Evolutionary conservation across 306 rosid genomes (phyloP), one percentile per base, ranked within the genome.

Genomic region (Lupinus albus): DNA sequence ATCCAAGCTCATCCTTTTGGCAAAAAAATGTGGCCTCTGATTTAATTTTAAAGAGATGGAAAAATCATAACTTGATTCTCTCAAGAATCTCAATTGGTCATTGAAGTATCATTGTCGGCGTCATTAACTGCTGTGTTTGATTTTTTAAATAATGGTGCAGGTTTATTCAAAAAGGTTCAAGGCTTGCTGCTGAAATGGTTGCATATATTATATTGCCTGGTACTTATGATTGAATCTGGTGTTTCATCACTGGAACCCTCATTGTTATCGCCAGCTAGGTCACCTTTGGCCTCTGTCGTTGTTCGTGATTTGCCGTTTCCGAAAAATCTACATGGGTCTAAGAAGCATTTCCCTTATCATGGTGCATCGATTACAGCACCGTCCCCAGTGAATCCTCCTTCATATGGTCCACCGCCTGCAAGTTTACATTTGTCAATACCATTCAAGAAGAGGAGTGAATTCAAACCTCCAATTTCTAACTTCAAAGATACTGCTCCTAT

Each of bases 391-490:
- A 62, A 63, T 47, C 62, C 91, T 77, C 96, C 96, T 74, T 56
- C 61, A 1, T 67, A 74, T 61, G 81, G 85, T 50, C 86, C 79
- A 8, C 73, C 83, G 57, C 87, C 87, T 21, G 42, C 79, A 70
- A 82, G 91, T 69, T 83, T 90, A 55, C 86, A 28, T 69, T 72
- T 83, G 21, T 56, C 96, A 15, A 82, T 62, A 76, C 91, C 83
- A 54, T 80, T 84, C 70, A 73, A 76, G 83, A 83, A 68, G 90
- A 81, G 79, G 73, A 73, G 71, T 70, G 88, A 61, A 70, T 68
- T 80, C 68, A 83, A 83, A 71, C 76, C 85, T 55, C 88, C 91
- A 3, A 65, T 66, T 64, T 61, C 84, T 61, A 79, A 91, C 74
- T 78, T 77, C 55, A 74, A 82, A 75, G 58, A 78, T 67, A 72